A percentile compares a stretch with the other conserved stretches of the same genome.
Evolutionary conservation across 768 basidiomycete species (phyloP).

Genomic region (Pleurotus djamor): DNA sequence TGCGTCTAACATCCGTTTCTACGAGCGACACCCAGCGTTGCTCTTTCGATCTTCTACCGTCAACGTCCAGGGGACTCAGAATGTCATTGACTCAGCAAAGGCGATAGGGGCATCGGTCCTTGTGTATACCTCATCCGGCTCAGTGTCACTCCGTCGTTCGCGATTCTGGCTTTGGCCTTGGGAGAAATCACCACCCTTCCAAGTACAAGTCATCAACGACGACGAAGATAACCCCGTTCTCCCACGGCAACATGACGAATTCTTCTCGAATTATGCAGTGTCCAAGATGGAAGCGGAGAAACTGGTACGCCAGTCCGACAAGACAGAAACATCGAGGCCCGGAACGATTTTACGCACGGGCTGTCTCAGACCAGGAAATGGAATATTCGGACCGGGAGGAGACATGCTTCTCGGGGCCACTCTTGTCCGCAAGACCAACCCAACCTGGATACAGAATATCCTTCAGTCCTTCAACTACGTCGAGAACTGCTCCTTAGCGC

Average conservation of each 20-base stretch:
- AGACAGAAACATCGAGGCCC: conserved; percentile 15
- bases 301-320: conserved; percentile 36
- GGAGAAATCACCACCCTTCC: conserved; percentile 54
- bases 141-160: conserved; percentile 52
- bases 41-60: conserved; percentile 55
- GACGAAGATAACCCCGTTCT: conserved; percentile 39
- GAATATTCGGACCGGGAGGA: conserved; percentile 72
- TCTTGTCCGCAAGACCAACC: conserved; percentile 56
- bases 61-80: conserved; percentile 67
- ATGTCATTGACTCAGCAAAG: conserved; percentile 60
- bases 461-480: conserved; percentile 71
- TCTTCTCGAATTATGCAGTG: conserved; percentile 78
- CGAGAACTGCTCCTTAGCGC: conserved; percentile 73
- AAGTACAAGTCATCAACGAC: conserved; percentile 65
- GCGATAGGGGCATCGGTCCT: conserved; percentile 53
- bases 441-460: conserved; percentile 57
- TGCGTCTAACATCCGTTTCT: conserved; percentile 77
- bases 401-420: conserved; percentile 68
- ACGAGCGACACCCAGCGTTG: conserved; percentile 55
- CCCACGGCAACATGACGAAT: conserved; percentile 55
- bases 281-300: conserved; percentile 61
- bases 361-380: conserved; percentile 77
- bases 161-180: conserved; percentile 77
- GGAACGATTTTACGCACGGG: conserved; percentile 55
- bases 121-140: conserved; percentile 75